A percentile compares a stretch with the other conserved stretches of the same genome.
Evolutionary conservation across 2,329 filamentous ascomycete genomes (phyloP).

Genomic region (Alternaria burnsii): DNA sequence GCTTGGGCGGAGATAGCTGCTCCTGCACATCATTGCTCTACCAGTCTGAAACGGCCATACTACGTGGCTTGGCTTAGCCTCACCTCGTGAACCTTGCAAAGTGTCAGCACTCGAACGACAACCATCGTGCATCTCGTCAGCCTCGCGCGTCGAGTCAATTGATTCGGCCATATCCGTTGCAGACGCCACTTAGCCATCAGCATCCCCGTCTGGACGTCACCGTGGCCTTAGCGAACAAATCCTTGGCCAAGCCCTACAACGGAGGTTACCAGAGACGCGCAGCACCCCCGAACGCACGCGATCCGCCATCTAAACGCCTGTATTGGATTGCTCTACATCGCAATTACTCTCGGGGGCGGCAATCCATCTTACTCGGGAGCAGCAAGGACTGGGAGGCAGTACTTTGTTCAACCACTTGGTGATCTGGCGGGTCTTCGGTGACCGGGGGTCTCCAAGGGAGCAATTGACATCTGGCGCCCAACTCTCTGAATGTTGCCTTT

Average conservation of each 20-base stretch:
- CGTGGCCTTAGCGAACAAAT: constrained; percentile 48
- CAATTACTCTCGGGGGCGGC: constrained; percentile 26
- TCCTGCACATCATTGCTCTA: constrained; percentile 34
- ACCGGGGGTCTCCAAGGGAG: constrained; percentile 50
- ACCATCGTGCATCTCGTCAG: constrained; percentile 22
- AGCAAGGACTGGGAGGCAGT: constrained; percentile 19
- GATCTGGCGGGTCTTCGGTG: constrained; percentile 45
- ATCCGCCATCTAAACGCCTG: constrained; percentile 16
- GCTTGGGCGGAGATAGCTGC: constrained; percentile 17
- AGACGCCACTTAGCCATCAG: constrained; percentile 34
- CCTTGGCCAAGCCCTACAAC: constrained; percentile 38
- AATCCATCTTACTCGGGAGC: constrained; percentile 9
- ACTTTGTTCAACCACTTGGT: constrained; percentile 30
- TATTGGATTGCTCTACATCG: constrained; percentile 7
- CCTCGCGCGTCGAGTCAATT: constrained; percentile 33
- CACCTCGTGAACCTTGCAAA: constrained; percentile 26
- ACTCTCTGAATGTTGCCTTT: constrained; percentile 66
- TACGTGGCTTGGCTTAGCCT: constrained; percentile 36
- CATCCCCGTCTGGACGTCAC: constrained; percentile 36
- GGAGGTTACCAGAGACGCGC: constrained; percentile 31
- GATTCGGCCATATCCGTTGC: constrained; percentile 30
- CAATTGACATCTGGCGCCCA: constrained; percentile 34
- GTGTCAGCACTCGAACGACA: constrained; percentile 23
- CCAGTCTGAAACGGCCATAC: constrained; percentile 38
- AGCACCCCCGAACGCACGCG: constrained; percentile 23